A percentile compares a stretch with the other conserved stretches of the same genome.
phyloP scores from a whole-genome alignment of 305 asterid species.

The Ajuga reptans region DNA sequence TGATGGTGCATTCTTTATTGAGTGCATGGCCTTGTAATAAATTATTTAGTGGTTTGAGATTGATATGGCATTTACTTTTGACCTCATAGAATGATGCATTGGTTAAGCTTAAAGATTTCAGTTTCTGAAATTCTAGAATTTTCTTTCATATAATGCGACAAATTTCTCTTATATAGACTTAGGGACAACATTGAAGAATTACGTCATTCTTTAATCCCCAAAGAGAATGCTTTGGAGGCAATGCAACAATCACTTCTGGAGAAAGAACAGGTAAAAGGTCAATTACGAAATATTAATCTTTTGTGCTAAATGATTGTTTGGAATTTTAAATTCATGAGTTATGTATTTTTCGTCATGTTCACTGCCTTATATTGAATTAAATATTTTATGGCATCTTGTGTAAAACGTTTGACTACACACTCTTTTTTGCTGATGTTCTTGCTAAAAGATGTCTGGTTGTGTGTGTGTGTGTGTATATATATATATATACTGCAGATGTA shows the following conservation, averaged over 20 bases:
- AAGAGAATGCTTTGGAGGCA: conserved; percentile 78
- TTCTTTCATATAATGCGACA: conserved; percentile 19
- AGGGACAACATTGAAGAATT: conserved; percentile 84
- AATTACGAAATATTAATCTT: neutral
- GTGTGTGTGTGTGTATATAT: too few species aligned
- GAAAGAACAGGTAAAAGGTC: conserved; percentile 67
- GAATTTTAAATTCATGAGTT: neutral
- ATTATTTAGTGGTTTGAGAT: neutral
- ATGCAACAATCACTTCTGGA: conserved; percentile 73
- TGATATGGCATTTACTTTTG: neutral
- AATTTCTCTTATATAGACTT: conserved; percentile 44
- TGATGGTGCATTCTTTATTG: neutral
- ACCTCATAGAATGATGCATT: conserved; percentile 2
- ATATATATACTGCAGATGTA: too few species aligned
- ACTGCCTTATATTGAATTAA: neutral
- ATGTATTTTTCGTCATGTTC: neutral
- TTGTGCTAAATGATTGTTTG: conserved; percentile 1
- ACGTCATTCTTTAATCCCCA: conserved; percentile 68
- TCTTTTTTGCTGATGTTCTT: neutral
- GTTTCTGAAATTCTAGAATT: conserved; percentile 6
- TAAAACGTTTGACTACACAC: too few species aligned
- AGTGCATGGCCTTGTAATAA: conserved; percentile 2
- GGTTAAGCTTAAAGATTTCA: conserved; percentile 9
- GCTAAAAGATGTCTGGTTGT: too few species aligned
- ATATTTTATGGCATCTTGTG: neutral